Evolutionary conservation across 164 flowering plant species (phyloP), one percentile per base, ranked within the genome.

Genomic region (Vitis amurensis): DNA sequence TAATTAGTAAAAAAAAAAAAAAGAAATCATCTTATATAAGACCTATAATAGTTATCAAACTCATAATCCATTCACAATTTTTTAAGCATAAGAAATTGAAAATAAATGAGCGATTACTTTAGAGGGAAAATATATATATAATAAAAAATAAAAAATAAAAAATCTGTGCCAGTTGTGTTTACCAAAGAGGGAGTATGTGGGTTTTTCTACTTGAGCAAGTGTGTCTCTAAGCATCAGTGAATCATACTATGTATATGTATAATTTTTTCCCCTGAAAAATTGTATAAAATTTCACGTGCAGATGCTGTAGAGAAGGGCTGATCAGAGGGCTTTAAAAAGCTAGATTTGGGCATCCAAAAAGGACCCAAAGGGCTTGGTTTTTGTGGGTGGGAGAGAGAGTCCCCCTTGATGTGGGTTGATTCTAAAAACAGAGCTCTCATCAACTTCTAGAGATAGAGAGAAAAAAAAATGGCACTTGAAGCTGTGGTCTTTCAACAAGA

Each of bases 401-500:
- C 53, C 14, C 52, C 12, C 68, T 27, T 17, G 4, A 47, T 59
- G 65, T 62, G 52, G 17, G 9, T 47, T 49, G 51, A 9, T 11
- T 62, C 8, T 8, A n/a, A 9, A 11, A 5, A 4, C 13, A 37
- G 9, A 13, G 2, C 29, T 65, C 19, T 23, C n/a, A 17, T 17
- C 7, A 19, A 37, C 44, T 37, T 37, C 44, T 37, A 37, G 44
- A 37, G 44, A 37, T 3, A 55, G 61, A 64, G 57, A 62, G 59
- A 44, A 64, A 30, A 10, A 47, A 15, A 53, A 12, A 80, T 80
- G 83, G 81, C 81, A 3, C 70, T 80, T 4, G 83, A 80, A 47
- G 79, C 83, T 8, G 81, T 73, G 19, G 77, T 78, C 15, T 75
- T 56, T 48, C 79, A 60, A 65, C 83, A 77, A 63, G 77, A 73